Evolutionary conservation across 306 rosid species (phyloP), one percentile per base, ranked within the genome.

Genomic region (Vigna radiata): DNA sequence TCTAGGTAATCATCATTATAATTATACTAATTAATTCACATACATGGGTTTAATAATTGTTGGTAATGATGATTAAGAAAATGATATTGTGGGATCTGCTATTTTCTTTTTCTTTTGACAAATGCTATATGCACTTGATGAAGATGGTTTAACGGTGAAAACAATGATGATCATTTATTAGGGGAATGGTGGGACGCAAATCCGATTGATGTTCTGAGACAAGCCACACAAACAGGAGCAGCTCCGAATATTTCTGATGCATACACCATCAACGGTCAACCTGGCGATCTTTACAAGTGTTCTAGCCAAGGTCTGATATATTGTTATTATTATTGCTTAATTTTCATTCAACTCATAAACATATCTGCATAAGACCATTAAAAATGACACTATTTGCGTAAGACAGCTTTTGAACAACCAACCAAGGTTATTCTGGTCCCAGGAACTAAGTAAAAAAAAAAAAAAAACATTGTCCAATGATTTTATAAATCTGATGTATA

Each of bases 141-240:
- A 10, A 14, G 62, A 66, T 18, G 25, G 43, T 56, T 47, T 79
- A 79, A 62, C 36, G 0, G 21, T 72, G 61, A 31, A 9, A 17
- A 17, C 48, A 41, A 61, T 58, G 16, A 67, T 66, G 60, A 60
- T 58, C 23, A 19, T 64, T 63, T 63, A 55, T 78, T 63, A 90
- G 97, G 97, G 75, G 98, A 95, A 85, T 95, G 97, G 98, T 92
- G 98, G 98, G 83, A 95, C 58, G 85, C 93, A 66, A 88, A 95
- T 73, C 98, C 98, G 25, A 70, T 95, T 4, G 88, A 89, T 75
- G 97, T 95, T 47, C 5, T 90, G 69, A 89, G 86, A 15, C 66
- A 95, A 73, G 86, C 98, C 29, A 79, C 86, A 21, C 84, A 87
- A 60, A 92, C 98, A 4, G 98, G 98, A 76, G 94, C 44, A 16